phyloP scores from a whole-genome alignment of 106 monocot species.

The Dendrobium catenatum region DNA sequence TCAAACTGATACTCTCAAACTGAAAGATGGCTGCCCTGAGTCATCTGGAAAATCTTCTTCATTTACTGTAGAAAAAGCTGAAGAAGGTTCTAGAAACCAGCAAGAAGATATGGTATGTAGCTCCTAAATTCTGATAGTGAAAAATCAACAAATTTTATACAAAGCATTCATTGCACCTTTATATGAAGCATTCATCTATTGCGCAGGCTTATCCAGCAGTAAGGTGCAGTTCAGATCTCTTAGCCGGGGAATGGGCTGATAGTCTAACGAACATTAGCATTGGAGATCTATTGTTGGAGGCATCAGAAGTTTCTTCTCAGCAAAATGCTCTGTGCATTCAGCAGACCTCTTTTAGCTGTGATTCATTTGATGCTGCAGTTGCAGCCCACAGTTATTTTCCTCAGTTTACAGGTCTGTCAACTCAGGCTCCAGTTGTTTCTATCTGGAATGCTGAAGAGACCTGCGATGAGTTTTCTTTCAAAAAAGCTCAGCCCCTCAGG shows the following conservation, averaged over 20 bases:
- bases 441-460: constrained; percentile 89
- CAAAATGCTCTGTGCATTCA: constrained; percentile 17
- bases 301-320: constrained; percentile 44
- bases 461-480: constrained; percentile 86
- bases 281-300: constrained; percentile 73
- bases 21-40: constrained; percentile 3
- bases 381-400: constrained; percentile 56
- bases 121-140: background rate
- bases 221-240: constrained; percentile 16
- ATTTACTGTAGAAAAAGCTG: constrained; percentile 4
- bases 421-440: constrained; percentile 24
- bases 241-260: constrained; percentile 81
- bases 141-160: constrained; percentile 2
- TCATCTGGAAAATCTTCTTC: constrained; percentile 6
- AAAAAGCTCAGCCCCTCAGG: constrained; percentile 7
- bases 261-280: constrained; percentile 84
- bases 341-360: constrained; percentile 42
- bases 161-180: background rate
- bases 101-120: constrained; percentile 21
- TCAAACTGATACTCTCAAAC: constrained; percentile 1
- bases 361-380: constrained; percentile 91
- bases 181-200: constrained; percentile 5
- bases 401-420: constrained; percentile 15
- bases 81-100: constrained; percentile 17
- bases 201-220: constrained; percentile 18